Base-by-base conservation (phyloP, 352 stramenopile species). In the Globisporangium sylvaticum region DNA sequence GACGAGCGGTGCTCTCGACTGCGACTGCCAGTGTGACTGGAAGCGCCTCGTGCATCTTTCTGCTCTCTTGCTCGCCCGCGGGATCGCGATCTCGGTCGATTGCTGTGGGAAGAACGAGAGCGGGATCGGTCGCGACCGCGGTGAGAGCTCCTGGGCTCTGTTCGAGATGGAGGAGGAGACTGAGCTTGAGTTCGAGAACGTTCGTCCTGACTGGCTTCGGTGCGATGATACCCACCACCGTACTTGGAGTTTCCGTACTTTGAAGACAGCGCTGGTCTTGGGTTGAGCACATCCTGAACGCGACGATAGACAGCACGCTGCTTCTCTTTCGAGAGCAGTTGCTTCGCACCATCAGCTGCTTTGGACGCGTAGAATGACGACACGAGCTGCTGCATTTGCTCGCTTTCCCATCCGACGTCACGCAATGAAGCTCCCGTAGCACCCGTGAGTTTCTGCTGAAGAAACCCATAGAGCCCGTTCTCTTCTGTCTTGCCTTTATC, bases 391-490 rank as follows among this genome's bases (percentile, higher is more conserved):
- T 72, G 52, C 1, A 62, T 15, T 27, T 57, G 20, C 12, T 61
- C 37, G 24, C 46, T 70, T 27, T 58, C 63, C 63, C 63, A 68
- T 37, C 50, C 34, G 22, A 31, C 46, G 12, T 53, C 60, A 24
- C 29, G 46, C 24, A 67, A 32, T n/a, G 53, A 77, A 10, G 37
- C 62, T 12, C 70, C 39, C 24, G 22, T 24, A 27, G 67, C 66
- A 15, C 56, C 44, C 48, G 60, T 46, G 29, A 87, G 53, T 29
- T 75, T 66, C 37, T 79, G 58, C 32, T 76, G 69, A 2, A 84
- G 46, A 14, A 76, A 82, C 24, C 69, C 71, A 57, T 77, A 67
- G 7, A 70, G 63, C 39, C 76, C 74, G 1, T 72, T 61, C 48
- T 72, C 70, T 34, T 84, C 69, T 15, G 50, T 15, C 25, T 25